These are phyloP conservation scores for Stagonosporopsis tanaceti DNA, from an alignment of 2,329 filamentous ascomycete genomes.

Conservation along the genomic window DNA sequence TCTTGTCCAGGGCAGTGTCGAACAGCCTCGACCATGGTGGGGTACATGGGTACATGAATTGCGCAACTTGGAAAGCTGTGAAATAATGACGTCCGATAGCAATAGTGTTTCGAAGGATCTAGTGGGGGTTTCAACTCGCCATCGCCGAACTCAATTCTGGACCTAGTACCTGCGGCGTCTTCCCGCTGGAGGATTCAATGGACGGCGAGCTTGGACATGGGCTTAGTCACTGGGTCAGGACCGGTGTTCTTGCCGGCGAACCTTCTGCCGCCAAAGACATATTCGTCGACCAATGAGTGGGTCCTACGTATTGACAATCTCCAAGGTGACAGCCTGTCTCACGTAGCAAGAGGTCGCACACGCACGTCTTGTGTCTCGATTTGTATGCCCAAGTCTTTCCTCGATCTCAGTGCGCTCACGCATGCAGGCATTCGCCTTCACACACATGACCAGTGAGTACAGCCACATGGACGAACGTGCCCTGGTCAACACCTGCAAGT, in stretches of 20 bases:
- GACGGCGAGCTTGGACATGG: constrained; percentile 4
- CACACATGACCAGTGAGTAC: constrained; percentile 19
- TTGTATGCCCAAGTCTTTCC: constrained; percentile 11
- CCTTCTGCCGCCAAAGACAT: background rate
- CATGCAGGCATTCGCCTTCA: constrained; percentile 21
- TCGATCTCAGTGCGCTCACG: constrained; percentile 25
- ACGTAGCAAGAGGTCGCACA: constrained; percentile 10
- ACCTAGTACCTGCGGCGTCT: background rate
- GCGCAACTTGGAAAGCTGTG: background rate
- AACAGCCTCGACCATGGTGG: constrained; percentile 1
- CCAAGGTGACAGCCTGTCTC: constrained; percentile 11
- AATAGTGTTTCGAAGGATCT: constrained; percentile 1
- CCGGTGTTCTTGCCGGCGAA: background rate
- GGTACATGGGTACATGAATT: constrained; percentile 11
- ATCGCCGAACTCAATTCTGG: constrained; percentile 1
- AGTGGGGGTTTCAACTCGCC: constrained; percentile 11
- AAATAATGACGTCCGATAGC: constrained; percentile 12
- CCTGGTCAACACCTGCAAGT: constrained; percentile 3
- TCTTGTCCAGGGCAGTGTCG: background rate
- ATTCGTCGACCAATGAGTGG: background rate
- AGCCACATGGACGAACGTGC: constrained; percentile 25
- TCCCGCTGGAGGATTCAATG: background rate
- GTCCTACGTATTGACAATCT: constrained; percentile 6
- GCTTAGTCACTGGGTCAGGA: constrained; percentile 1
- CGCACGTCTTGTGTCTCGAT: constrained; percentile 5